A percentile compares a stretch with the other conserved stretches of the same genome.
Evolutionary conservation across 306 rosid genomes (phyloP).

Genomic region (Fragaria vesca): DNA sequence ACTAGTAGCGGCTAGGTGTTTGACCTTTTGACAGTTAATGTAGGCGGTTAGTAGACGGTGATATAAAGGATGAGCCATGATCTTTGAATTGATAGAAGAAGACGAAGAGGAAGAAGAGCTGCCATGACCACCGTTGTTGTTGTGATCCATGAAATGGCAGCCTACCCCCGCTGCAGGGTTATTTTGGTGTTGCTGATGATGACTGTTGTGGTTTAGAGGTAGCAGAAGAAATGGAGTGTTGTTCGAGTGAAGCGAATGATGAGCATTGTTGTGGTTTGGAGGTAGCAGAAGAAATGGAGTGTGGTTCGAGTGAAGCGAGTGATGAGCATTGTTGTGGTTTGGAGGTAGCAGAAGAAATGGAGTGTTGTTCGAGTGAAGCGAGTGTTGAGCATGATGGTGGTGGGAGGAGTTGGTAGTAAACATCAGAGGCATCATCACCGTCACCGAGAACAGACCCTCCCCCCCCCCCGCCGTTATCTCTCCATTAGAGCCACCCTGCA

Average conservation of each 20-base stretch:
- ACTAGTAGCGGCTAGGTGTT: no score
- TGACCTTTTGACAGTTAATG: slow-evolving; percentile 90
- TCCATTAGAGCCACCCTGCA: slow-evolving; percentile 54
- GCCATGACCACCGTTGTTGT: slow-evolving; percentile 27
- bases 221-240: slow-evolving; percentile 42
- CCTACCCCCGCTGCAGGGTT: slow-evolving; percentile 29
- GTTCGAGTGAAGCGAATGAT: slow-evolving; percentile 31
- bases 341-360: slow-evolving; percentile 35
- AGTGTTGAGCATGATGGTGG: slow-evolving; percentile 11
- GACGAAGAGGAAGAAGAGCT: slow-evolving; percentile 47
- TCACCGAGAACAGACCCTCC: slow-evolving; percentile 61
- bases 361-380: slow-evolving; percentile 38
- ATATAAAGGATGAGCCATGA: slow-evolving; percentile 97
- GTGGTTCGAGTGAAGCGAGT: slow-evolving; percentile 34
- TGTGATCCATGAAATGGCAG: slow-evolving; percentile 66
- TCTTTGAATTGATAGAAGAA: slow-evolving; percentile 67
- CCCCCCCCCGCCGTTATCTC: slow-evolving; percentile 38
- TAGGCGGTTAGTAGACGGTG: slow-evolving; percentile 88
- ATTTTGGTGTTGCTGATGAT: slow-evolving; percentile 12
- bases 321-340: slow-evolving; percentile 20
- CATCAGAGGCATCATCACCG: slow-evolving; percentile 71
- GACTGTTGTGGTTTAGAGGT: slow-evolving; percentile 24
- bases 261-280: slow-evolving; percentile 21
- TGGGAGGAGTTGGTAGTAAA: slow-evolving; percentile 34
- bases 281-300: slow-evolving; percentile 41